phyloP scores from a whole-genome alignment of 768 basidiomycete species.

The Pleurotus djamor region DNA sequence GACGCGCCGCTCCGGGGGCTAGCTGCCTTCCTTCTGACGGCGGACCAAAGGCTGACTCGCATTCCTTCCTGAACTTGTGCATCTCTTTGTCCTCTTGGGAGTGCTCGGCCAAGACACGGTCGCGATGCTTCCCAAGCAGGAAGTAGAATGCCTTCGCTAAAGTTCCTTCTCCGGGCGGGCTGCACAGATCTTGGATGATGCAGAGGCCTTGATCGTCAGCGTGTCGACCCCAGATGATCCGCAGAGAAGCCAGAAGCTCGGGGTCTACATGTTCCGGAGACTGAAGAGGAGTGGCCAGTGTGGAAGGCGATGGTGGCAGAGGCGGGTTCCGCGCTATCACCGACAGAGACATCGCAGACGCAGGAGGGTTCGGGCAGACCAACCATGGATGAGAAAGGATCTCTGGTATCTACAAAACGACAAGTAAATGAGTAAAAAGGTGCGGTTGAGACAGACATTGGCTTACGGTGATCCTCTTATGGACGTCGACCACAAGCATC shows the following conservation, averaged over 20 bases:
- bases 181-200: conserved; percentile 67
- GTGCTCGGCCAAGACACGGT: conserved; percentile 39
- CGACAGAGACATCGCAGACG: conserved; percentile 20
- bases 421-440: conserved; percentile 4
- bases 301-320: conserved; percentile 61
- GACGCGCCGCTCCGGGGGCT: neutral
- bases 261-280: conserved; percentile 71
- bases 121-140: conserved; percentile 73
- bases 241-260: conserved; percentile 75
- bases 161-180: conserved; percentile 65
- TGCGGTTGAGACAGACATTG: neutral
- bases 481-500: conserved; percentile 89
- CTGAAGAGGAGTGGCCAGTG: conserved; percentile 67
- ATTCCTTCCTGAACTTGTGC: neutral
- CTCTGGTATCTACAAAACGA: conserved; percentile 67
- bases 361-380: conserved; percentile 40
- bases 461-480: conserved; percentile 75
- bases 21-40: neutral
- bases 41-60: conserved; percentile 1
- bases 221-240: conserved; percentile 82
- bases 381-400: conserved; percentile 89
- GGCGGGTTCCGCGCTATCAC: conserved; percentile 23
- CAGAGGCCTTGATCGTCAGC: conserved; percentile 37
- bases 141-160: conserved; percentile 91
- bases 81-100: conserved; percentile 49